phyloP scores from a whole-genome alignment of 257 asterid genomes.

The Echites panduratus region DNA sequence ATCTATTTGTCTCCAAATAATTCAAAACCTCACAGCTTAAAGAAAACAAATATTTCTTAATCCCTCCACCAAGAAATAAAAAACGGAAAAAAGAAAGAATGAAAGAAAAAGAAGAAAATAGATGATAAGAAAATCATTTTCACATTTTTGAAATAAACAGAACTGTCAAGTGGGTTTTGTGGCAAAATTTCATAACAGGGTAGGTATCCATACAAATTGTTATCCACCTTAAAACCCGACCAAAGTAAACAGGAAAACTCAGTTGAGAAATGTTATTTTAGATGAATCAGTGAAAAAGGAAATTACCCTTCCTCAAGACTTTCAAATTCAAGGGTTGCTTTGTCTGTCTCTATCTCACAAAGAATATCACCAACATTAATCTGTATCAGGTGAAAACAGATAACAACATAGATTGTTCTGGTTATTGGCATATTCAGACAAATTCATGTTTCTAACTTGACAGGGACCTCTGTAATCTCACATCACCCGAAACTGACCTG shows the following conservation, averaged over 20 bases:
- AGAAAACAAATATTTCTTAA: not conserved
- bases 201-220: not conserved
- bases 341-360: slow-evolving; percentile 98
- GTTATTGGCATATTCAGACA: not conserved
- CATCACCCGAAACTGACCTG: slow-evolving; percentile 49
- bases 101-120: not conserved
- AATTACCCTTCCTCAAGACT: slow-evolving; percentile 99
- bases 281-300: not conserved
- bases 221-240: not conserved
- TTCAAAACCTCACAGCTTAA: not conserved
- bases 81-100: not conserved
- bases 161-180: slow-evolving; percentile 1
- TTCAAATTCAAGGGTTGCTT: slow-evolving; percentile 94
- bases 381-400: slow-evolving; percentile 47
- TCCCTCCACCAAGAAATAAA: not conserved
- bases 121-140: not conserved
- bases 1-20: not conserved
- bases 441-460: not conserved
- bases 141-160: not conserved
- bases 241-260: slow-evolving; percentile 6
- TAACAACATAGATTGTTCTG: slow-evolving; percentile 6
- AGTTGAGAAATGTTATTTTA: not conserved
- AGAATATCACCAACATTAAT: slow-evolving; percentile 88
- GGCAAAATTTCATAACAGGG: not conserved
- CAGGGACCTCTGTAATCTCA: slow-evolving; percentile 14